Percentiles rank a stretch among this genome's conserved stretches.
Conservation (phyloP, 306 rosid species). For the Castanea mollissima region DNA sequence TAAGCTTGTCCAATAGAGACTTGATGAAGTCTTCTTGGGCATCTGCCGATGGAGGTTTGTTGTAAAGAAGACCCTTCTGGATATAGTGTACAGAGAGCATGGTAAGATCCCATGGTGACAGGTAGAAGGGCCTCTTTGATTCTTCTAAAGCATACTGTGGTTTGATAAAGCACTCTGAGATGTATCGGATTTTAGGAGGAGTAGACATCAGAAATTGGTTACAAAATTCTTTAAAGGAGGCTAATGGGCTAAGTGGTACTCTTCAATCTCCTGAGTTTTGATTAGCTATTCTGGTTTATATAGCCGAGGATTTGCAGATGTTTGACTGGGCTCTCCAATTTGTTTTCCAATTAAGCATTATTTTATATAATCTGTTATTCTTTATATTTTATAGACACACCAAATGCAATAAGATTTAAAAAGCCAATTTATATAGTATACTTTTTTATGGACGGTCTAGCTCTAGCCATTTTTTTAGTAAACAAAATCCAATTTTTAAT, state of each 20-base stretch:
- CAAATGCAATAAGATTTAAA: too few species aligned
- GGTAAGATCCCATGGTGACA: conserved; percentile 43
- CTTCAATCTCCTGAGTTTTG: background rate
- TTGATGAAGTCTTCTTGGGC: conserved; percentile 18
- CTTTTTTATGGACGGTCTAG: too few species aligned
- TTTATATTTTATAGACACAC: too few species aligned
- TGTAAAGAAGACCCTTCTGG: conserved; percentile 67
- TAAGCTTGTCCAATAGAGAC: conserved; percentile 34
- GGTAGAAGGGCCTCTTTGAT: conserved; percentile 15
- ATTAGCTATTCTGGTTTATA: background rate
- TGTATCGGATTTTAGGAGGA: background rate
- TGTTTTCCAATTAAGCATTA: too few species aligned
- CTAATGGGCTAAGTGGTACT: background rate
- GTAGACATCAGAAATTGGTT: background rate
- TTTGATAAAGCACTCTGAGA: conserved; percentile 42
- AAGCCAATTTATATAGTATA: too few species aligned
- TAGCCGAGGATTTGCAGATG: background rate
- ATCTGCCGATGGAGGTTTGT: conserved; percentile 29
- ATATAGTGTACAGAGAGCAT: conserved; percentile 54
- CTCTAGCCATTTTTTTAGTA: too few species aligned
- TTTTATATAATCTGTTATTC: too few species aligned
- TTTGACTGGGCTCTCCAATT: background rate
- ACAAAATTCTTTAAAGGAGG: background rate
- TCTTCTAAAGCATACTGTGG: conserved; percentile 2
- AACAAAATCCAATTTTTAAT: too few species aligned